Evolutionary conservation across 1,284 basidiomycete genomes (phyloP).

Genomic region (Leccinum pachyderme): DNA sequence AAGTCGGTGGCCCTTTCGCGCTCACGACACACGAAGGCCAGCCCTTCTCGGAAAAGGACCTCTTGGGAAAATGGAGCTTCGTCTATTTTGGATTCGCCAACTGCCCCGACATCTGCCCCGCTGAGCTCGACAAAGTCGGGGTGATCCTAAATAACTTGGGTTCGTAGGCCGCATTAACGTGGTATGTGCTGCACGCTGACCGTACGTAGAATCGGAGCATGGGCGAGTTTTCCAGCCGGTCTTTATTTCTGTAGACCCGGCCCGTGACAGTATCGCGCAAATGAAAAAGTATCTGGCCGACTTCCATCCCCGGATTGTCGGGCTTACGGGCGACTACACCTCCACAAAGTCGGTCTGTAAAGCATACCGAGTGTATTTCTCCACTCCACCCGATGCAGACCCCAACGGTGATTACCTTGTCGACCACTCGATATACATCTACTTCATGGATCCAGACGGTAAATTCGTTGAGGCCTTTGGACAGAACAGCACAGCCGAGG

Average conservation of each 20-base stretch:
- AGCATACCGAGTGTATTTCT: conserved; percentile 97
- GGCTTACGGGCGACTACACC: conserved; percentile 87
- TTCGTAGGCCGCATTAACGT: conserved; percentile 35
- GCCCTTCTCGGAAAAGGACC: conserved; percentile 80
- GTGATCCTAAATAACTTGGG: conserved; percentile 76
- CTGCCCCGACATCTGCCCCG: conserved; percentile 98
- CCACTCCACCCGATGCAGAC: conserved; percentile 89
- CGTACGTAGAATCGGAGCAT: conserved; percentile 58
- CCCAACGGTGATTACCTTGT: conserved; percentile 93
- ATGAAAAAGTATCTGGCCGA: conserved; percentile 68
- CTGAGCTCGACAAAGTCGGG: conserved; percentile 96
- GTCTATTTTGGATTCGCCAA: conserved; percentile 98
- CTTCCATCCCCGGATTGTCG: conserved; percentile 90
- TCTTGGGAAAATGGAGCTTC: conserved; percentile 84
- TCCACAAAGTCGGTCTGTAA: conserved; percentile 89
- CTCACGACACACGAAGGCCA: conserved; percentile 68
- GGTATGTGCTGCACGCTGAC: background rate
- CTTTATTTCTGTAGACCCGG: conserved; percentile 96
- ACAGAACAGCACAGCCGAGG: conserved; percentile 71
- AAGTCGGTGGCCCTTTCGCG: conserved; percentile 89
- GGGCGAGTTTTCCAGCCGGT: conserved; percentile 75
- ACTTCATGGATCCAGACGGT: conserved; percentile 96
- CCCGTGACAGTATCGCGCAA: conserved; percentile 74
- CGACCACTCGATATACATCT: conserved; percentile 96
- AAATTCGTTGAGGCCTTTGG: conserved; percentile 98